Conservation (phyloP, 208 protist species). For the Leptomonas seymouri region DNA sequence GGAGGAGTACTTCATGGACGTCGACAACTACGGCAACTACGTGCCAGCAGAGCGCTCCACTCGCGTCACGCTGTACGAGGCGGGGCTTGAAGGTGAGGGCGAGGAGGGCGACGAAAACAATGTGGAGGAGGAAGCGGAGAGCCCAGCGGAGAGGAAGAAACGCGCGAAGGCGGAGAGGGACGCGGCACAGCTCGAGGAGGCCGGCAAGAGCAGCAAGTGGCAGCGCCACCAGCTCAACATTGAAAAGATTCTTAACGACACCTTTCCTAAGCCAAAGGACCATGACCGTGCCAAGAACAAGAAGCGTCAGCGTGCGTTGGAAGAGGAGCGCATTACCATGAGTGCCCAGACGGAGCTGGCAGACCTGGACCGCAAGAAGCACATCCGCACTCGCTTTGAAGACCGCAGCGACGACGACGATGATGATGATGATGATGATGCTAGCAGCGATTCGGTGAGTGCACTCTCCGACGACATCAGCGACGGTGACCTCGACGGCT, state of each 20-base stretch:
- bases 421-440: constrained; percentile 54
- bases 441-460: constrained; percentile 32
- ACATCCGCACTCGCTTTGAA: constrained; percentile 52
- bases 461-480: constrained; percentile 46
- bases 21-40: constrained; percentile 92
- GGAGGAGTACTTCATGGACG: constrained; percentile 82
- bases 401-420: constrained; percentile 41
- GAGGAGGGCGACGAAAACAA: constrained; percentile 42
- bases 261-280: constrained; percentile 78
- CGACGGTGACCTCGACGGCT: constrained; percentile 45
- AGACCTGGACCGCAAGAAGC: constrained; percentile 43
- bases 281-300: constrained; percentile 32
- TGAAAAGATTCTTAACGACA: constrained; percentile 81
- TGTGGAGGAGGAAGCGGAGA: constrained; percentile 34
- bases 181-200: constrained; percentile 33
- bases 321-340: constrained; percentile 85
- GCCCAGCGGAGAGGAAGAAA: constrained; percentile 47
- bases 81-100: constrained; percentile 45
- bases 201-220: constrained; percentile 66
- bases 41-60: constrained; percentile 66
- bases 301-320: constrained; percentile 54
- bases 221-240: constrained; percentile 84
- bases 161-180: constrained; percentile 44
- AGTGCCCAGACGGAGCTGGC: constrained; percentile 40
- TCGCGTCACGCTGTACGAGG: constrained; percentile 75